Evolutionary conservation across 306 rosid genomes (phyloP).

Genomic region (Hylodesmum podocarpum): DNA sequence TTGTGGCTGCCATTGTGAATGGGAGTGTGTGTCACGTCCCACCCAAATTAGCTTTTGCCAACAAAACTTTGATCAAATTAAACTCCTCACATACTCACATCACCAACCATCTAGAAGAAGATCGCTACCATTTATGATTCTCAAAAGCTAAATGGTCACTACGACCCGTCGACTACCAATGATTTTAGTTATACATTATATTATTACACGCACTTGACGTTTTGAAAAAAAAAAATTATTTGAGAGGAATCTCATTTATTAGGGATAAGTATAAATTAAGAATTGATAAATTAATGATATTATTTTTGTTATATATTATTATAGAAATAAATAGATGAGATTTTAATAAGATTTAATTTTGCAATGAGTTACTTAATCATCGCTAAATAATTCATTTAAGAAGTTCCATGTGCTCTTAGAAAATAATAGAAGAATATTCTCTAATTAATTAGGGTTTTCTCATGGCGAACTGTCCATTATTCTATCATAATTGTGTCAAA

Average conservation of each 20-base stretch:
- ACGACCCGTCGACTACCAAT: not conserved
- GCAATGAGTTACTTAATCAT: too few relatives aligned
- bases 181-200: not conserved
- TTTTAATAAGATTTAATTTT: too few relatives aligned
- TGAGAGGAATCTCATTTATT: not conserved
- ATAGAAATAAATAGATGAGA: too few relatives aligned
- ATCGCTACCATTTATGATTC: not conserved
- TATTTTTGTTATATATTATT: too few relatives aligned
- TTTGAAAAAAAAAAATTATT: not conserved
- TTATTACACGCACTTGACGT: not conserved
- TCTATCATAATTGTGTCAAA: too few relatives aligned
- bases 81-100: slow-evolving; percentile 6
- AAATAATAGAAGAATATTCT: too few relatives aligned
- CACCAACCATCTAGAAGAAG: not conserved
- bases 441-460: too few relatives aligned
- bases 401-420: too few relatives aligned
- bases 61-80: slow-evolving; percentile 6
- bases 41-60: not conserved
- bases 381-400: too few relatives aligned
- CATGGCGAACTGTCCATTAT: too few relatives aligned
- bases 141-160: not conserved
- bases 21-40: slow-evolving; percentile 38
- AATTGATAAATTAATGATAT: too few relatives aligned
- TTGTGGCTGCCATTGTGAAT: slow-evolving; percentile 16
- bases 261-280: too few relatives aligned